Percentiles rank a stretch among this genome's conserved stretches.
Conservation (phyloP, 2,329 filamentous ascomycete genomes). For the Leptoxyphium fumago region DNA sequence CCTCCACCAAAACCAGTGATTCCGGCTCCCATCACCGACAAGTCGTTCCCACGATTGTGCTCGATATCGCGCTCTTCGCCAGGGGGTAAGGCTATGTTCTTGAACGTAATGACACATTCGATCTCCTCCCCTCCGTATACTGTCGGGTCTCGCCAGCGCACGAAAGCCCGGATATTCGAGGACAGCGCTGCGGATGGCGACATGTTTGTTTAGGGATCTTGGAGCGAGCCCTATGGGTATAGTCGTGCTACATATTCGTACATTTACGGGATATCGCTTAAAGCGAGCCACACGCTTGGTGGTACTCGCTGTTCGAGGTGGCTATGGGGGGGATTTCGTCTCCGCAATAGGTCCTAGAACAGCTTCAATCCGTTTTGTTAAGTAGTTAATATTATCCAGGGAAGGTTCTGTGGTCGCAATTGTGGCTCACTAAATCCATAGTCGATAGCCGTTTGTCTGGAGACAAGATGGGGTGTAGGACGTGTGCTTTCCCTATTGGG, state of each 20-base stretch:
- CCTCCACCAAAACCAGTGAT: not conserved
- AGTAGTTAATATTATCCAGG: not conserved
- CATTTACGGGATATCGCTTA: not conserved
- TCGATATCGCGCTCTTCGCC: constrained; percentile 17
- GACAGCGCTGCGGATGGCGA: constrained; percentile 6
- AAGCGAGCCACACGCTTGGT: not conserved
- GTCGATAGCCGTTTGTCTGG: not conserved
- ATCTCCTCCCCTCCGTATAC: constrained; percentile 95
- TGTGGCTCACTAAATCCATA: not conserved
- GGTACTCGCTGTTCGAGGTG: not conserved
- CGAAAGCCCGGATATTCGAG: constrained; percentile 83
- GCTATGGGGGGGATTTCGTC: too few relatives aligned
- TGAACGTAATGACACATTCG: constrained; percentile 92
- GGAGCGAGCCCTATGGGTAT: not conserved
- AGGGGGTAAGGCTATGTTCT: constrained; percentile 53
- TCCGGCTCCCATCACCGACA: not conserved
- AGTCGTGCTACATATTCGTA: not conserved
- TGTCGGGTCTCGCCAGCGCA: constrained; percentile 84
- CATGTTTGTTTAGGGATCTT: not conserved
- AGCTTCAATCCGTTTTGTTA: not conserved
- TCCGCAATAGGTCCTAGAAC: too few relatives aligned
- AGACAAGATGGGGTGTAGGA: not conserved
- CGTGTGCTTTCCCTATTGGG: not conserved
- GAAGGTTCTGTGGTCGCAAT: not conserved
- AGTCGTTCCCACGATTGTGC: not conserved